Conservation (phyloP, 2,329 filamentous ascomycete genomes). For the Alternaria angustiovoidea region DNA sequence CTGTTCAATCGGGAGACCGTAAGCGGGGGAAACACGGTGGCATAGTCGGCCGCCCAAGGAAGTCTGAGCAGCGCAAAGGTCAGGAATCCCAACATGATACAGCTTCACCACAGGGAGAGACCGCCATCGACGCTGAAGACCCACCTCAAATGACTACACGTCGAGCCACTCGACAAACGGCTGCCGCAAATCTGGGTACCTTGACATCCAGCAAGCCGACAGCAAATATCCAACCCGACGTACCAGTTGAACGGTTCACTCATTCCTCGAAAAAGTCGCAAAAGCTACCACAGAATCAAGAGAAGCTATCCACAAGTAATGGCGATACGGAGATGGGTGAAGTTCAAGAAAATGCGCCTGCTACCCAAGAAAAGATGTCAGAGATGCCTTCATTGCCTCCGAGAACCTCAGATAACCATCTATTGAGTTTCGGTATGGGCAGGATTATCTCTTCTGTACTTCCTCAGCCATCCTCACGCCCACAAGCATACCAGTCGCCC, state of each 20-base stretch:
- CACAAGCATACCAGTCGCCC: neutral
- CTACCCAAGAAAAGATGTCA: neutral
- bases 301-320: neutral
- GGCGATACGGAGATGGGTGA: neutral
- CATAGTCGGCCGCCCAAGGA: slow-evolving; percentile 26
- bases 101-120: neutral
- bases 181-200: neutral
- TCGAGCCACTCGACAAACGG: slow-evolving; percentile 23
- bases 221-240: neutral
- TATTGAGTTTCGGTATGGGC: neutral
- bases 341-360: neutral
- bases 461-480: neutral
- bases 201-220: neutral
- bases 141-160: slow-evolving; percentile 19
- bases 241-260: neutral
- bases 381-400: too few relatives aligned
- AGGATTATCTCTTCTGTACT: neutral
- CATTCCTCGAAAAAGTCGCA: neutral
- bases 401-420: neutral
- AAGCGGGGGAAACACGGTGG: slow-evolving; percentile 27
- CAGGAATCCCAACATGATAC: neutral
- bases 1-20: slow-evolving; percentile 1
- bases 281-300: neutral
- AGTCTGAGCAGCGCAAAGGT: slow-evolving; percentile 12
- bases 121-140: neutral